Evolutionary conservation across 495 filamentous ascomycete genomes (phyloP).

Genomic region (Durotheca rogersii): DNA sequence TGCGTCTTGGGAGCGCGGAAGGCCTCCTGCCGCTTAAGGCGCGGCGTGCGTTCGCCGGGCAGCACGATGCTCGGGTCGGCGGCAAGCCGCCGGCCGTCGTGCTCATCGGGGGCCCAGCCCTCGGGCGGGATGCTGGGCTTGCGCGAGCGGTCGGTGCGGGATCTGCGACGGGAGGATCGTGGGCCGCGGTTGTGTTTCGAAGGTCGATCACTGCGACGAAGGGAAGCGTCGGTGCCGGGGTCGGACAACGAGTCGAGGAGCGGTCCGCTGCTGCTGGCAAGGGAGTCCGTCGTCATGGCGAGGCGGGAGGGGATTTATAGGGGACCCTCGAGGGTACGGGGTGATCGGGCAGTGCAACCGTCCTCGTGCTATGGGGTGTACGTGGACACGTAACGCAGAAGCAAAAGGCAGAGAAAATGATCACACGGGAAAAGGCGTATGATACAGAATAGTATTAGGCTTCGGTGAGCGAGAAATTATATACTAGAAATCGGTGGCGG

Average conservation of each 20-base stretch:
- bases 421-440: conserved; percentile 18
- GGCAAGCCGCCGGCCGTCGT: conserved; percentile 34
- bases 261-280: neutral
- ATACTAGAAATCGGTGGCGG: conserved; percentile 1
- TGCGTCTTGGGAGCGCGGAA: conserved; percentile 37
- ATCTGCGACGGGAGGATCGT: no score
- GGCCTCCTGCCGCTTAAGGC: conserved; percentile 46
- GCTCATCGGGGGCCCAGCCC: conserved; percentile 20
- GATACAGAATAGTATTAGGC: conserved; percentile 5
- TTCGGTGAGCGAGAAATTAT: conserved; percentile 25
- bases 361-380: no score
- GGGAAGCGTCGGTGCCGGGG: no score
- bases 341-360: no score
- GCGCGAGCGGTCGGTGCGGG: conserved; percentile 3
- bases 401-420: conserved; percentile 11
- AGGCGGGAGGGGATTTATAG: conserved; percentile 10
- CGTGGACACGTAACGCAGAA: conserved; percentile 16
- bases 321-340: no score
- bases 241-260: no score
- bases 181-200: no score
- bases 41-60: conserved; percentile 36
- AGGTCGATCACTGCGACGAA: no score
- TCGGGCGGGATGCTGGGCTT: neutral
- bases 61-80: conserved; percentile 31
- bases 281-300: neutral